Evolutionary conservation across 2,329 filamentous ascomycete species (phyloP).

Genomic region (Saccharata proteae): DNA sequence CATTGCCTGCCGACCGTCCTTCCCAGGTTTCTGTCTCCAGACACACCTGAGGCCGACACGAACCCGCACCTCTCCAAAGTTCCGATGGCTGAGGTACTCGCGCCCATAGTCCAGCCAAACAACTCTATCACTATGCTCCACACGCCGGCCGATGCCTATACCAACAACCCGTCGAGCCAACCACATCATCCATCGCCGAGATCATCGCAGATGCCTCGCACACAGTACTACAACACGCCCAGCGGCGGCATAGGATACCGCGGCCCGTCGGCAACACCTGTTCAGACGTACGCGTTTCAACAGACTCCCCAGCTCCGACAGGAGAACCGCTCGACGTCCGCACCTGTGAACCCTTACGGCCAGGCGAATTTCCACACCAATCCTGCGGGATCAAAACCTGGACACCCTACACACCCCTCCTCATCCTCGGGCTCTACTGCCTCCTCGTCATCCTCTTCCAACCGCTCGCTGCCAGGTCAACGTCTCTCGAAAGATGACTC

Average conservation of each 20-base stretch:
- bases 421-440: constrained; percentile 30
- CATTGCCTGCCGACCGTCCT: constrained; percentile 13
- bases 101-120: constrained; percentile 34
- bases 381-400: constrained; percentile 15
- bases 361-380: constrained; percentile 16
- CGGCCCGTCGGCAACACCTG: constrained; percentile 30
- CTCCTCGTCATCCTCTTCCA: constrained; percentile 37
- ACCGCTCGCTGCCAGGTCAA: constrained; percentile 13
- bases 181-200: constrained; percentile 26
- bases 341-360: constrained; percentile 34
- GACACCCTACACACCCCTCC: constrained; percentile 26
- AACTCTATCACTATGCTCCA: constrained; percentile 39
- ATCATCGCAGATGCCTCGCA: constrained; percentile 29
- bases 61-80: constrained; percentile 11
- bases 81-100: constrained; percentile 34
- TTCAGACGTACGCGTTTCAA: constrained; percentile 39
- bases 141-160: constrained; percentile 36
- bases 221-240: constrained; percentile 30
- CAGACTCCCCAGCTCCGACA: constrained; percentile 42
- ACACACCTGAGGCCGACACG: constrained; percentile 11
- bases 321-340: constrained; percentile 44
- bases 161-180: constrained; percentile 23
- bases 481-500: constrained; percentile 38
- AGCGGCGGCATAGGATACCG: constrained; percentile 28
- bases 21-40: constrained; percentile 11